phyloP scores from a whole-genome alignment of 164 flowering plant genomes.

The Kingdonia uniflora region DNA sequence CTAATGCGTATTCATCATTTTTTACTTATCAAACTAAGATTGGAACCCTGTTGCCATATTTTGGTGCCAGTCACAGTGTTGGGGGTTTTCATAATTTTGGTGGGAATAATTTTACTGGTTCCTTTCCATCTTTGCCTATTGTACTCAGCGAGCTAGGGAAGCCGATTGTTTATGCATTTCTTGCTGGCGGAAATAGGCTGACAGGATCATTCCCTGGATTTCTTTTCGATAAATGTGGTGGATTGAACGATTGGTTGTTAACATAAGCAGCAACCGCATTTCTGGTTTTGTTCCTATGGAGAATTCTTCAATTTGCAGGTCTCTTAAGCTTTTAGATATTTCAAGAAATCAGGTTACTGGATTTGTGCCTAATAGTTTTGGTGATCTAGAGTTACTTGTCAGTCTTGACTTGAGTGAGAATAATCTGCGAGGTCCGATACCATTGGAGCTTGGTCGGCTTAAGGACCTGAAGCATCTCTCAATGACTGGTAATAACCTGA shows the following conservation, averaged over 20 bases:
- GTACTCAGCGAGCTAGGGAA: conserved; percentile 35
- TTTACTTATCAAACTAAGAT: conserved; percentile 24
- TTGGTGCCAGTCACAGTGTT: conserved; percentile 21
- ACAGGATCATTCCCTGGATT: conserved; percentile 43
- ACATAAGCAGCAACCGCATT: conserved; percentile 50
- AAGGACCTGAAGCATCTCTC: conserved; percentile 44
- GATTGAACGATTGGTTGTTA: conserved; percentile 32
- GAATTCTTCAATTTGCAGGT: conserved; percentile 35
- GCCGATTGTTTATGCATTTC: conserved; percentile 50
- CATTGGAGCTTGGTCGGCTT: conserved; percentile 32
- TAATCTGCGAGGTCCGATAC: conserved; percentile 46
- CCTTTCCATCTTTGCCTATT: conserved; percentile 39
- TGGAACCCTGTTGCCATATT: conserved; percentile 18
- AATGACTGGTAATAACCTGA: conserved; percentile 53
- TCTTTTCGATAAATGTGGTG: conserved; percentile 50
- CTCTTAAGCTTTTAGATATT: conserved; percentile 50
- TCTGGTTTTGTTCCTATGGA: conserved; percentile 47
- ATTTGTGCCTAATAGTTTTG: conserved; percentile 38
- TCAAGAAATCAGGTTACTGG: conserved; percentile 64
- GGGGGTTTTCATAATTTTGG: conserved; percentile 55
- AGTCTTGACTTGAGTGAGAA: conserved; percentile 65
- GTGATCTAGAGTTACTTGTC: conserved; percentile 38
- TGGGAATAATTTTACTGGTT: conserved; percentile 56
- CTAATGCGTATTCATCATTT: conserved; percentile 36
- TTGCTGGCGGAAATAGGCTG: conserved; percentile 49